Evolutionary conservation across 2,329 filamentous ascomycete species (phyloP).

Genomic region (Endothia cerciana): DNA sequence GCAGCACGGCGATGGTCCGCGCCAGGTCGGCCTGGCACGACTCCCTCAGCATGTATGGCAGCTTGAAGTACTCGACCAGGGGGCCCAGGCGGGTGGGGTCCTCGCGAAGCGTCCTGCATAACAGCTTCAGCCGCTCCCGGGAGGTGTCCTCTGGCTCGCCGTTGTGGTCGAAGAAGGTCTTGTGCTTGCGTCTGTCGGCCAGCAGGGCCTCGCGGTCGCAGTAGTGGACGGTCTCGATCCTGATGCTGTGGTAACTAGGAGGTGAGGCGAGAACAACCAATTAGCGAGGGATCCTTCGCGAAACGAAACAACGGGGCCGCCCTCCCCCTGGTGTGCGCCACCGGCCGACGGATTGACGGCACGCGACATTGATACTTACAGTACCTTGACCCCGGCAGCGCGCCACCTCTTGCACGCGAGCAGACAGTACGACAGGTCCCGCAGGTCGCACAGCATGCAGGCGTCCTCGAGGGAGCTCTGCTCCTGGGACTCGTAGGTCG

Average conservation of each 20-base stretch:
- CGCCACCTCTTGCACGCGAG: slow-evolving; percentile 76
- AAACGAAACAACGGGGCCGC: neutral
- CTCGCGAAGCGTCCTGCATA: slow-evolving; percentile 82
- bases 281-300: slow-evolving; percentile 1
- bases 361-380: slow-evolving; percentile 57
- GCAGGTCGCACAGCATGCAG: slow-evolving; percentile 92
- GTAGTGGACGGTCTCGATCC: slow-evolving; percentile 93
- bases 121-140: slow-evolving; percentile 72
- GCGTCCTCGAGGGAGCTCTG: slow-evolving; percentile 75
- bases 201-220: slow-evolving; percentile 85
- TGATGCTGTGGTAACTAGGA: slow-evolving; percentile 80
- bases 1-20: slow-evolving; percentile 80
- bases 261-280: slow-evolving; percentile 7
- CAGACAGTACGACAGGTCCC: slow-evolving; percentile 81
- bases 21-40: slow-evolving; percentile 83
- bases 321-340: neutral
- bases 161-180: slow-evolving; percentile 74
- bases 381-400: slow-evolving; percentile 49
- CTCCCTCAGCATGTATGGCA: slow-evolving; percentile 93
- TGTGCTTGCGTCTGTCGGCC: slow-evolving; percentile 76
- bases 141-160: slow-evolving; percentile 81
- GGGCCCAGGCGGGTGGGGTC: slow-evolving; percentile 70
- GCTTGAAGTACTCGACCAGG: slow-evolving; percentile 78
- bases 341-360: neutral
- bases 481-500: slow-evolving; percentile 81